Percentiles rank a stretch among this genome's conserved stretches.
phyloP scores from a whole-genome alignment of 1,284 basidiomycete genomes.

The Ganoderma lingzhi region DNA sequence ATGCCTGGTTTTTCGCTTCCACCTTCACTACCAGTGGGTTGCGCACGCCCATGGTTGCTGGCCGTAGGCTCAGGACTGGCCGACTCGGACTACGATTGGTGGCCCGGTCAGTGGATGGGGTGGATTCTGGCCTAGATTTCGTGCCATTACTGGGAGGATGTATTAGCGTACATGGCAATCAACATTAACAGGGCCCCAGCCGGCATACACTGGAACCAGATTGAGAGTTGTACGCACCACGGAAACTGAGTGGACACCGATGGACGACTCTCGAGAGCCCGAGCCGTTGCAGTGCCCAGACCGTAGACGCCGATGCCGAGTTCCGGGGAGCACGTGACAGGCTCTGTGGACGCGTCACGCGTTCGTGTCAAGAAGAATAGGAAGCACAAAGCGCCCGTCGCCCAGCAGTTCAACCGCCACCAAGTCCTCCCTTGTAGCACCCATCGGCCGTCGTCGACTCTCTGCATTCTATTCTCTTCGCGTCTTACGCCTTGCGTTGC shows the following conservation, averaged over 20 bases:
- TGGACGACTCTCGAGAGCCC: background rate
- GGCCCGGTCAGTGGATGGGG: too few relatives aligned
- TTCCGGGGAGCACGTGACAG: constrained; percentile 28
- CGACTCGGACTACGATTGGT: background rate
- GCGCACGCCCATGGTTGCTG: background rate
- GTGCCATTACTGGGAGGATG: background rate
- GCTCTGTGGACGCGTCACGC: constrained; percentile 20
- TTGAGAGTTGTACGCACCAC: background rate
- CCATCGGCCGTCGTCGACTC: background rate
- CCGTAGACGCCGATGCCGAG: background rate
- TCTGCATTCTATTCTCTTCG: background rate
- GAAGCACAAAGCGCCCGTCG: background rate
- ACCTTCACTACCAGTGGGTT: background rate
- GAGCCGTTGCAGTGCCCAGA: background rate
- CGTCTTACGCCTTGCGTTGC: background rate
- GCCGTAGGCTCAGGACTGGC: background rate
- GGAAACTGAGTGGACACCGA: background rate
- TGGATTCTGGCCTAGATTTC: background rate
- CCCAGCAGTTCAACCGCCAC: constrained; percentile 28
- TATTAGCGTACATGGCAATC: background rate
- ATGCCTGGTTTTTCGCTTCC: background rate
- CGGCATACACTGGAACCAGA: background rate
- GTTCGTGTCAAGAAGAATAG: constrained; percentile 16
- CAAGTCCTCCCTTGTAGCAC: background rate
- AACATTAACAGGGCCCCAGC: background rate